Conservation (phyloP, 306 rosid species). For the Cucurbita pepo region DNA sequence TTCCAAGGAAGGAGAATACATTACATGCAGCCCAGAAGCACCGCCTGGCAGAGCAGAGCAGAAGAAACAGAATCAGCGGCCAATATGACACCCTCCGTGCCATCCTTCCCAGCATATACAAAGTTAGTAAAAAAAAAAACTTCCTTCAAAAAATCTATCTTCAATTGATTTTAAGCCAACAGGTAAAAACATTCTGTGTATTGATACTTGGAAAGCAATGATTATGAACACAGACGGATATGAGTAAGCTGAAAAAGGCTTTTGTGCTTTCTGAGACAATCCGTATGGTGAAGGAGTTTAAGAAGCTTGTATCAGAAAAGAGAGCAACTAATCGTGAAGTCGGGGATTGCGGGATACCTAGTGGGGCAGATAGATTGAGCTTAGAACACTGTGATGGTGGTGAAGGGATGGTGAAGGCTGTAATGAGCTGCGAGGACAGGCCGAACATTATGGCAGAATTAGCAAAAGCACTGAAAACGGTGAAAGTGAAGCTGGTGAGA, state of each 20-base stretch:
- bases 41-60: slow-evolving; percentile 56
- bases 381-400: slow-evolving; percentile 23
- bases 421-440: slow-evolving; percentile 48
- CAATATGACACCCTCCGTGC: slow-evolving; percentile 48
- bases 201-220: not conserved
- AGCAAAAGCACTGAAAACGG: slow-evolving; percentile 22
- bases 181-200: not conserved
- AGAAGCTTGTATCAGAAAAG: slow-evolving; percentile 23
- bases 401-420: slow-evolving; percentile 30
- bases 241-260: slow-evolving; percentile 56
- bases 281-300: slow-evolving; percentile 33
- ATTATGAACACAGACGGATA: not conserved
- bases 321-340: slow-evolving; percentile 15
- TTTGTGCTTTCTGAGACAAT: slow-evolving; percentile 43
- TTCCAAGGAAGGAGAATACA: slow-evolving; percentile 33
- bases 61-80: slow-evolving; percentile 54
- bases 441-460: slow-evolving; percentile 7
- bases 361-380: slow-evolving; percentile 23
- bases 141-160: not conserved
- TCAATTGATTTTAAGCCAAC: not conserved
- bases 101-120: slow-evolving; percentile 34
- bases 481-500: slow-evolving; percentile 32
- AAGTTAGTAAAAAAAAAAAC: slow-evolving; percentile 19
- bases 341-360: slow-evolving; percentile 27
- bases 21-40: slow-evolving; percentile 43